These are phyloP conservation scores for Phyllosticta citrichinensis DNA, from an alignment of 2,329 filamentous ascomycete genomes.

Conservation along the genomic window DNA sequence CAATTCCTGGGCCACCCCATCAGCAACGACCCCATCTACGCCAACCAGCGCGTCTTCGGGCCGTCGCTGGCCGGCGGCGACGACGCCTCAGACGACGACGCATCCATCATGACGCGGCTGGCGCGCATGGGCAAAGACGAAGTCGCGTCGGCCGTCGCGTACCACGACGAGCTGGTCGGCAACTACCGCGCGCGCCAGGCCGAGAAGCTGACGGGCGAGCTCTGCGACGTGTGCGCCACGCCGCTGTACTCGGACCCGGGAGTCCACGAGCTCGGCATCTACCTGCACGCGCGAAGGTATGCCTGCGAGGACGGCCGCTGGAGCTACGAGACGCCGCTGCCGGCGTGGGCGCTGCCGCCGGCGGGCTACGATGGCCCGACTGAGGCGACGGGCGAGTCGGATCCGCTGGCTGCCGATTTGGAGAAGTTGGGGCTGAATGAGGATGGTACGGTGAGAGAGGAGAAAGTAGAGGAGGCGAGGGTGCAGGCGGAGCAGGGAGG, in stretches of 20 bases:
- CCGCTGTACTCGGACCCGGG: conserved; percentile 90
- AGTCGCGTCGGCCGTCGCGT: conserved; percentile 78
- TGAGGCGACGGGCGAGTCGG: conserved; percentile 45
- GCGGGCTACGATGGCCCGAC: conserved; percentile 60
- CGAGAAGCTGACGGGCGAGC: conserved; percentile 82
- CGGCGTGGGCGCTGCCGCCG: conserved; percentile 78
- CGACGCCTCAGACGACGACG: conserved; percentile 62
- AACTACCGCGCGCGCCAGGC: conserved; percentile 83
- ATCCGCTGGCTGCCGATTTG: conserved; percentile 36
- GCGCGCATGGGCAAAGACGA: conserved; percentile 91
- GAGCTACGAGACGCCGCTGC: conserved; percentile 78
- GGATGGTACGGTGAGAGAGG: conserved; percentile 2
- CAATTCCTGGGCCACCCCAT: conserved; percentile 94
- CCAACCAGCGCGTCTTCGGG: conserved; percentile 87
- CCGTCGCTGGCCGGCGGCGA: conserved; percentile 62
- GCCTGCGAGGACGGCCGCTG: conserved; percentile 73
- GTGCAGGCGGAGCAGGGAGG: neutral
- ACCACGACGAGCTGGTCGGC: conserved; percentile 89
- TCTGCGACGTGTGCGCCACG: conserved; percentile 73
- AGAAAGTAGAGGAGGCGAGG: neutral
- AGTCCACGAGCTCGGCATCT: conserved; percentile 80
- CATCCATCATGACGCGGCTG: conserved; percentile 79
- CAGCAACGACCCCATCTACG: conserved; percentile 95
- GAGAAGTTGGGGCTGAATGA: conserved; percentile 23
- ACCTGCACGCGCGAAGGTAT: conserved; percentile 86